A percentile compares a stretch with the other conserved stretches of the same genome.
Evolutionary conservation across 768 basidiomycete genomes (phyloP).

Genomic region (Heimioporus sp.): DNA sequence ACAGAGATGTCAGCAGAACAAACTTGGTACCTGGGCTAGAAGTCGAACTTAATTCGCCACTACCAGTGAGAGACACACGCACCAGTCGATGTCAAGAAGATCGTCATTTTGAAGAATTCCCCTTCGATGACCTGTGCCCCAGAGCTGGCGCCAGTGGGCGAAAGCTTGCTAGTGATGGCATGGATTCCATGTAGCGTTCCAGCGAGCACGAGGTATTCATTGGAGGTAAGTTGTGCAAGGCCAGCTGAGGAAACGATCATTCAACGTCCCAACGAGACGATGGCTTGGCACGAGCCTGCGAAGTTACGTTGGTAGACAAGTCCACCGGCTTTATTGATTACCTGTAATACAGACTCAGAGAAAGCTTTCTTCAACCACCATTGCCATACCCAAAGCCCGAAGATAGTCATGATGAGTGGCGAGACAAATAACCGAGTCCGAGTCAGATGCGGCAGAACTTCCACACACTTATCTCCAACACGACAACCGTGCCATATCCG

Average conservation of each 20-base stretch:
- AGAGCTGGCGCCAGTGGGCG: constrained; percentile 78
- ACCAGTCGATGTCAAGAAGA: constrained; percentile 91
- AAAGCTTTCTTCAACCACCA: background rate
- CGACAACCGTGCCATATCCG: background rate
- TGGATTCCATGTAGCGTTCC: constrained; percentile 98
- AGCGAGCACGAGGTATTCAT: constrained; percentile 93
- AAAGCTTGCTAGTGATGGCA: constrained; percentile 92
- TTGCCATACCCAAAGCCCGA: constrained; percentile 71
- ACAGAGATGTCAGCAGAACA: constrained; percentile 82
- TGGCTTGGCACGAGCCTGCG: constrained; percentile 54
- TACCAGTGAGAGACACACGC: background rate
- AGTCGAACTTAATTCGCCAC: background rate
- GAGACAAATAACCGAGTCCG: background rate
- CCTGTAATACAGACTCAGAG: constrained; percentile 41
- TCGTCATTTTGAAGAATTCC: constrained; percentile 92
- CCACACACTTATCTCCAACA: constrained; percentile 7
- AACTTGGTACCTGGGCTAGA: constrained; percentile 76
- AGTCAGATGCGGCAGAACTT: background rate
- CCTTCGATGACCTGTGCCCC: constrained; percentile 95
- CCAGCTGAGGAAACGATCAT: constrained; percentile 57
- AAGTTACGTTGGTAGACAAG: constrained; percentile 93
- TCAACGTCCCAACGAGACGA: background rate
- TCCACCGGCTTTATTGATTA: constrained; percentile 98
- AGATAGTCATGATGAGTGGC: constrained; percentile 61
- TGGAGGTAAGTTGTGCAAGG: constrained; percentile 86